Conservation (phyloP, 805 yeast genomes). For the Sugiyamaella chiloensis region DNA sequence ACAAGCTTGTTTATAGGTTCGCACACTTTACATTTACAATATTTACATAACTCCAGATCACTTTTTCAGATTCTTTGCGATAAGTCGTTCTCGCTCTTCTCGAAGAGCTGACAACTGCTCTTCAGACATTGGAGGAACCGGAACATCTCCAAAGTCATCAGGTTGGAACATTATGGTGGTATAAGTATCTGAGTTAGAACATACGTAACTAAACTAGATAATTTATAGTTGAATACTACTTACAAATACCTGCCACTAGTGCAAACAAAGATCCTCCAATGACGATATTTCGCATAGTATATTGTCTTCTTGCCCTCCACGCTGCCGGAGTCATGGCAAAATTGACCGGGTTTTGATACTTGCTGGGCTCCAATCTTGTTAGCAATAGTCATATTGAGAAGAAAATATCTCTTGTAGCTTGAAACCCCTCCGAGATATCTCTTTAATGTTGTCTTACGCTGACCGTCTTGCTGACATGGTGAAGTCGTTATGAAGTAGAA, state of each 20-base stretch:
- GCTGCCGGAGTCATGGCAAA: constrained; percentile 92
- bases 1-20: too few relatives aligned
- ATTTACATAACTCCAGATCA: background rate
- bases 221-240: constrained; percentile 21
- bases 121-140: constrained; percentile 87
- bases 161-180: constrained; percentile 52
- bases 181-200: constrained; percentile 24
- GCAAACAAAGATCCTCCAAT: constrained; percentile 57
- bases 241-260: constrained; percentile 67
- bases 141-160: constrained; percentile 78
- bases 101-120: constrained; percentile 69
- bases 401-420: background rate
- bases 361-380: constrained; percentile 35
- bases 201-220: constrained; percentile 5
- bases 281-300: constrained; percentile 70
- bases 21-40: too few relatives aligned
- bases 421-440: too few relatives aligned
- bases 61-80: constrained; percentile 8
- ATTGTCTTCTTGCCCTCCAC: constrained; percentile 85
- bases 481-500: background rate
- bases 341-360: constrained; percentile 61
- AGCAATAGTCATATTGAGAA: background rate
- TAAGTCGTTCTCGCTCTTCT: constrained; percentile 44
- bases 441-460: too few relatives aligned
- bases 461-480: too few relatives aligned